Base-by-base conservation (phyloP, 805 yeast species). In the Millerozyma miso region DNA sequence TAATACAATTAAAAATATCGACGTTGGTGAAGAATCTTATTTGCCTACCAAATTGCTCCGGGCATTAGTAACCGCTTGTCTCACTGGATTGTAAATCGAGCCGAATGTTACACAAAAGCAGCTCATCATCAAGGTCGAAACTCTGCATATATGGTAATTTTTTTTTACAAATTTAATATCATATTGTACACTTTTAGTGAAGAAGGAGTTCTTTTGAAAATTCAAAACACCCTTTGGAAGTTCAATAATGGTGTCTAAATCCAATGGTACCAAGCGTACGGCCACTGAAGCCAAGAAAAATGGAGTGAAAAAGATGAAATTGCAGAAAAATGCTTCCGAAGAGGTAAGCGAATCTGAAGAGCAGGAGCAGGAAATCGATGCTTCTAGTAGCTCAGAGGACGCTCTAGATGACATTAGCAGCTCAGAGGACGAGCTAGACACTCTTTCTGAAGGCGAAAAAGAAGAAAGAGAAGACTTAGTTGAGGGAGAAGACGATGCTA, bases 211-310 rank as follows among this genome's bases (percentile, higher is more conserved):
- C 8, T 8, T 32, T n/a, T n/a, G 17, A 15, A 32, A 32, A 15
- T 32, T 13, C 8, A 32, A 7, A 32, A 15, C n/a, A 6, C 7
- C 34, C n/a, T 23, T 23, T 23, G 29, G 29, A 10, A 51, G 46
- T 31, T 33, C 34, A 33, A 33, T 18, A 37, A 54, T 57, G 61
- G 61, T 46, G 37, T 39, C 51, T 31, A 52, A 48, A 41, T 52
- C 49, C 15, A 65, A 56, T 51, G 67, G 67, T n/a, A 50, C 52
- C 33, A 67, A 65, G 49, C 60, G 71, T 50, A 35, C 63, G 10
- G 58, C 57, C 29, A 34, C 49, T 16, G 49, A 50, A 42, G 52
- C 35, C 15, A 45, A 31, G 39, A 46, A 47, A 37, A 43, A 40
- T 41, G 43, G 37, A 16, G 13, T 47, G 14, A 60, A 61, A 51